A percentile compares a stretch with the other conserved stretches of the same genome.
Conservation (phyloP, 768 basidiomycete genomes). For the Tricholoma terreum region DNA sequence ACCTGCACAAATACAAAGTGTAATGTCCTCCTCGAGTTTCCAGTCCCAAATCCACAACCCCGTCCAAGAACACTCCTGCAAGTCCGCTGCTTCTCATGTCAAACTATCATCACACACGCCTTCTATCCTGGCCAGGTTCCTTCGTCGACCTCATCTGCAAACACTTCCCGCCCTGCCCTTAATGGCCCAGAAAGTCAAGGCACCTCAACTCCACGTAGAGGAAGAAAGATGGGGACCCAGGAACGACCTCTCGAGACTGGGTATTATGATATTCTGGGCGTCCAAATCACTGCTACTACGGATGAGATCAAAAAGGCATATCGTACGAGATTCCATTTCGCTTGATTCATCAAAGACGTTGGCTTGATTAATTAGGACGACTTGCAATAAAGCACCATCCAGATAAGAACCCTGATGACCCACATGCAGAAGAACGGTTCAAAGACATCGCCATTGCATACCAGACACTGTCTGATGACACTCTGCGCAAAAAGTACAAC, state of each 20-base stretch:
- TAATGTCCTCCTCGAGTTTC: slow-evolving; percentile 58
- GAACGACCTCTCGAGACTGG: slow-evolving; percentile 83
- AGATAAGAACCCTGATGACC: slow-evolving; percentile 90
- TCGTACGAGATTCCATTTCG: slow-evolving; percentile 43
- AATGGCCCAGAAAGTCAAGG: slow-evolving; percentile 19
- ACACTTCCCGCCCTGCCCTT: not conserved
- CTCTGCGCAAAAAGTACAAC: slow-evolving; percentile 81
- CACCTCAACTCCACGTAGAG: slow-evolving; percentile 37
- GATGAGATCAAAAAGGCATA: slow-evolving; percentile 94
- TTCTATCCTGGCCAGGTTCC: slow-evolving; percentile 67
- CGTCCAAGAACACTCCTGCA: slow-evolving; percentile 55
- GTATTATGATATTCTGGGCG: slow-evolving; percentile 87
- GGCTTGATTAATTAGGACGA: slow-evolving; percentile 44
- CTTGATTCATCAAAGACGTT: not conserved
- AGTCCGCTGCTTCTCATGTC: slow-evolving; percentile 71
- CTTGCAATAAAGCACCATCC: slow-evolving; percentile 90
- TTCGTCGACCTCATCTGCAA: slow-evolving; percentile 15
- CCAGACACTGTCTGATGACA: slow-evolving; percentile 78
- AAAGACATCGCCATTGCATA: slow-evolving; percentile 89
- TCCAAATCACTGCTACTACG: slow-evolving; percentile 67
- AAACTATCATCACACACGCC: slow-evolving; percentile 53
- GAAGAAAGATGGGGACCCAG: slow-evolving; percentile 84
- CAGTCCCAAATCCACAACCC: slow-evolving; percentile 58
- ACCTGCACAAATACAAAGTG: slow-evolving; percentile 55
- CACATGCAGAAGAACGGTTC: slow-evolving; percentile 81